Evolutionary conservation across 108 stramenopile genomes (phyloP), one percentile per base, ranked within the genome.

Genomic region (Pseudonitzschia multiseries): DNA sequence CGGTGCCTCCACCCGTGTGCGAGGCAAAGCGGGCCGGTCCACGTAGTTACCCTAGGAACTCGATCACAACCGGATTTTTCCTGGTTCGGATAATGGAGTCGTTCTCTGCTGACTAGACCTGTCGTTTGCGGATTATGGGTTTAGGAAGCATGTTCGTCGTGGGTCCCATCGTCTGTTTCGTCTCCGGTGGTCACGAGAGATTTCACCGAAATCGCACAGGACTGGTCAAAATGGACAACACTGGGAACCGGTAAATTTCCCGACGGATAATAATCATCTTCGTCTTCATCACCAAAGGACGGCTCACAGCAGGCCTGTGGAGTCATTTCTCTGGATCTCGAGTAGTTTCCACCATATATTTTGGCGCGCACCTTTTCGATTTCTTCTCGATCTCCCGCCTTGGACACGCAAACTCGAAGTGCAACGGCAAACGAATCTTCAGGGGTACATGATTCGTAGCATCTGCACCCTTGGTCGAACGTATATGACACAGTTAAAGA

Each of bases 401-500:
- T 77, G 76, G 76, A 77, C 65, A 77, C 65, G 54, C 54, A 46
- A 15, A 77, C 76, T 32, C 76, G 76, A 8, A 77, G 29, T 5
- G 70, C 63, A 14, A 71, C 70, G 12, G 24, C 20, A 22, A 60
- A 21, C 0, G 4, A 70, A 67, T 61, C 71, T 70, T 29, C 70
- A 22, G n/a, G 70, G 76, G 52, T 77, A 77, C 76, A 77, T 77
- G 27, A 67, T 48, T 20, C 59, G 69, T 22, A 77, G 46, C 70
- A 71, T 77, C 65, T 77, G 76, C 6, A 41, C 29, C 29, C 29
- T n/a, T 17, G 69, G 0, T 56, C 69, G 69, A 31, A 43, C 53
- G 31, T 70, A 70, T 17, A 86, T 71, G 42, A 75, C 57, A 22
- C 71, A 78, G 51, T 83, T 86, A 54, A 80, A 72, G 40, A 83